phyloP scores from a whole-genome alignment of 768 basidiomycete genomes.

The Filobasidium floriforme region DNA sequence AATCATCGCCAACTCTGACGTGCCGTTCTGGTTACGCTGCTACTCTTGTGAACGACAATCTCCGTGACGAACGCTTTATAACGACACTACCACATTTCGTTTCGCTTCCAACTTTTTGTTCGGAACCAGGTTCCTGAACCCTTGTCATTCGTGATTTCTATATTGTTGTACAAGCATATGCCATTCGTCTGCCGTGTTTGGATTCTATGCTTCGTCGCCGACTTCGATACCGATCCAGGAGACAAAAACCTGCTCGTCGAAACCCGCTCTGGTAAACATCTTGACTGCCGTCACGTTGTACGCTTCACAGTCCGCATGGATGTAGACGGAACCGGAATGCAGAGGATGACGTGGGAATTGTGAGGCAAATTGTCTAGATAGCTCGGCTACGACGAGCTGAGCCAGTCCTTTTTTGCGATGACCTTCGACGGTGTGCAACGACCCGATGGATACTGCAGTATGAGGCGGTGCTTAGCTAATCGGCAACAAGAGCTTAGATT shows the following conservation, averaged over 20 bases:
- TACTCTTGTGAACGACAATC: not conserved
- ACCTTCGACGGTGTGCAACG: constrained; percentile 2
- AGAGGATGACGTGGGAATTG: not conserved
- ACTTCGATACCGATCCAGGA: not conserved
- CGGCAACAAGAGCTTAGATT: not conserved
- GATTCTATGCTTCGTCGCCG: not conserved
- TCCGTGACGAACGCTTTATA: not conserved
- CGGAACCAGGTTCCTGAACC: not conserved
- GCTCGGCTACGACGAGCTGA: not conserved
- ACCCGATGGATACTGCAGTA: constrained; percentile 4
- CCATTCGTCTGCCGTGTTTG: not conserved
- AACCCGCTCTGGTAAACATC: not conserved
- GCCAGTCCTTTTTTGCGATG: constrained; percentile 2
- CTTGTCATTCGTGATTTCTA: not conserved
- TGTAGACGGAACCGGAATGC: not conserved
- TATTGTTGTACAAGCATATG: not conserved
- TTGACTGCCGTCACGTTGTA: constrained; percentile 1
- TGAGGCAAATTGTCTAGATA: not conserved
- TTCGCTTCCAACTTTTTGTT: not conserved
- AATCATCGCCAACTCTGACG: not conserved
- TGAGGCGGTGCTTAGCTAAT: not conserved
- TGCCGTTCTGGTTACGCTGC: not conserved
- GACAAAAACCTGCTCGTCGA: not conserved
- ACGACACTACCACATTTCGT: not conserved
- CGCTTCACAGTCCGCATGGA: constrained; percentile 13